Conservation (phyloP, 371 early-diverging fungal species). For the Fennellomyces sp. region DNA sequence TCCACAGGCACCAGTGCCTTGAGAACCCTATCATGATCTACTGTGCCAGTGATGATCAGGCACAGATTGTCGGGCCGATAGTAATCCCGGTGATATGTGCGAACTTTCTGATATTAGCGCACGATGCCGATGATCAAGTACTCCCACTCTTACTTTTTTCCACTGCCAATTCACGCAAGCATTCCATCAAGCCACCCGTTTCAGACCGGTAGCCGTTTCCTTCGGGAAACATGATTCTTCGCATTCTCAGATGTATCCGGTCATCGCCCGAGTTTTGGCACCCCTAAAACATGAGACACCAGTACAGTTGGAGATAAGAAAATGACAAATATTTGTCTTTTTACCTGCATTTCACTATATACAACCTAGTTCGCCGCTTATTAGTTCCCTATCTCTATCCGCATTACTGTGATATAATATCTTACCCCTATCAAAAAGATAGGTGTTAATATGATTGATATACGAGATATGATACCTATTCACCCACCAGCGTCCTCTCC, state of each 20-base stretch:
- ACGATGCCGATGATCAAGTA: too few species aligned
- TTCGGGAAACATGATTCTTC: conserved; percentile 64
- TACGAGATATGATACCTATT: not conserved
- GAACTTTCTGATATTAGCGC: conserved; percentile 48
- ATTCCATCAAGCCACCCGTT: conserved; percentile 73
- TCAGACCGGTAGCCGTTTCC: conserved; percentile 68
- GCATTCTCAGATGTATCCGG: conserved; percentile 52
- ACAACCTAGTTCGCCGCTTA: conserved; percentile 56
- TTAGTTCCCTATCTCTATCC: too few species aligned
- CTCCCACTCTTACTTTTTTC: conserved; percentile 56
- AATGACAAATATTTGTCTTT: not conserved
- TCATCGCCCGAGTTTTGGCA: conserved; percentile 49
- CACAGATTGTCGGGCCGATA: conserved; percentile 76
- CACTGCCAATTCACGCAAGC: conserved; percentile 63
- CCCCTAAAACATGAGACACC: conserved; percentile 19
- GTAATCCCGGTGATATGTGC: conserved; percentile 62
- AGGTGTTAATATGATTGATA: not conserved
- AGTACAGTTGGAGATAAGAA: not conserved
- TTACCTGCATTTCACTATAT: conserved; percentile 59
- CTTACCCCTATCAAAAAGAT: conserved; percentile 16
- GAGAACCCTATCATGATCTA: conserved; percentile 53
- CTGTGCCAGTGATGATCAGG: conserved; percentile 63
- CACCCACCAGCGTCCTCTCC: conserved; percentile 56
- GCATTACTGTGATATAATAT: not conserved
- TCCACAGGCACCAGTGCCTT: conserved; percentile 60